A percentile compares a stretch with the other conserved stretches of the same genome.
phyloP scores from a whole-genome alignment of 2,329 filamentous ascomycete species.

The Pseudocercospora pini-densiflorae region DNA sequence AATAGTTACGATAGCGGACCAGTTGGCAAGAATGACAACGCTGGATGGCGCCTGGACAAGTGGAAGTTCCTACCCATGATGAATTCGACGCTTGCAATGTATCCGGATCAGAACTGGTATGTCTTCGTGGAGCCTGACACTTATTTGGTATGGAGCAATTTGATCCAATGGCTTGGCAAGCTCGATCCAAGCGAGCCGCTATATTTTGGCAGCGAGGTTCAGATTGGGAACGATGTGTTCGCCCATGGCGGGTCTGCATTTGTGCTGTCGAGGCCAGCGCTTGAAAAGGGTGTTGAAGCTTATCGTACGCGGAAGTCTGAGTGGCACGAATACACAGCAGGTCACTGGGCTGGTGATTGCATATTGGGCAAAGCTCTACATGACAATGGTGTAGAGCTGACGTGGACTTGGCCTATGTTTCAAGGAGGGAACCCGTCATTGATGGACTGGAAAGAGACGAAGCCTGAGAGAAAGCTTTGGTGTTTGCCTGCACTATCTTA shows the following conservation, averaged over 20 bases:
- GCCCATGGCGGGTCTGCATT: slow-evolving; percentile 51
- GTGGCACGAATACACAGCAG: slow-evolving; percentile 48
- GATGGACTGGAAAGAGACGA: slow-evolving; percentile 43
- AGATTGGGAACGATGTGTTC: slow-evolving; percentile 47
- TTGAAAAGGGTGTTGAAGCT: slow-evolving; percentile 40
- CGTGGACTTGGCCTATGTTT: slow-evolving; percentile 48
- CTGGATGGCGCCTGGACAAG: slow-evolving; percentile 47
- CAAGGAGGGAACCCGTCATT: slow-evolving; percentile 47
- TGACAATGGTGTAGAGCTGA: slow-evolving; percentile 49
- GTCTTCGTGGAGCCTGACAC: slow-evolving; percentile 65
- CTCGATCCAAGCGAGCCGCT: slow-evolving; percentile 54
- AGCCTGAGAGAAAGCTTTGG: slow-evolving; percentile 43
- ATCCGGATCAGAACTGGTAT: slow-evolving; percentile 60
- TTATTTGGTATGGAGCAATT: slow-evolving; percentile 58
- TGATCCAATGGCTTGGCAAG: slow-evolving; percentile 58
- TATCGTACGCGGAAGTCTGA: slow-evolving; percentile 46
- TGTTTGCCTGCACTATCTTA: slow-evolving; percentile 47
- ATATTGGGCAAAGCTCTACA: slow-evolving; percentile 55
- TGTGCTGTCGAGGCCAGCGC: slow-evolving; percentile 47
- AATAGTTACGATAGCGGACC: slow-evolving; percentile 28
- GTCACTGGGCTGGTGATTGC: slow-evolving; percentile 60
- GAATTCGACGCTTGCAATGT: slow-evolving; percentile 37
- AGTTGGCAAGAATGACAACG: slow-evolving; percentile 36
- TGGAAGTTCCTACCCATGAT: slow-evolving; percentile 60
- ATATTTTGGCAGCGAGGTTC: slow-evolving; percentile 61